Evolutionary conservation across 1,284 basidiomycete species (phyloP), one percentile per base, ranked within the genome.

Genomic region (Marasmius tenuissimus): DNA sequence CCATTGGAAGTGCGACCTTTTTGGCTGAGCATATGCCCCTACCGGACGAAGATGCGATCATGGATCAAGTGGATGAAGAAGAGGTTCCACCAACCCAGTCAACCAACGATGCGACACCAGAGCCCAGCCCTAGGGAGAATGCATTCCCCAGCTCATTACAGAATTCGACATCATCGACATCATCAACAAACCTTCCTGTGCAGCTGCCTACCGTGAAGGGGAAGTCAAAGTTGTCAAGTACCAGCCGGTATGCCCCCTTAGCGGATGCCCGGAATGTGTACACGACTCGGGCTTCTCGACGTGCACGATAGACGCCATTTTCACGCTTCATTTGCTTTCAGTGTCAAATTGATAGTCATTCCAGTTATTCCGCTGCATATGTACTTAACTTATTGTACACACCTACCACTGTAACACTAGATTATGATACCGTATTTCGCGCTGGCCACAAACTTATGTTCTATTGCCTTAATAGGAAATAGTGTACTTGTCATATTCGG

Each of bases 1-100:
- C 69, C 1, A 69, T 70, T 8, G 71, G 68, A 10, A 73, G 73
- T 60, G 78, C 76, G 58, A 74, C 73, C 1, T 75, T 75, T 67
- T 60, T 75, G 22, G 73, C 74, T 10, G 69, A 74, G 50, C 67
- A 72, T 59, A 67, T 70, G 9, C 68, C 70, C 45, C 64, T 75
- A n/a, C 72, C 75, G 9, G 73, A 75, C 12, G 72, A 70, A 35
- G 66, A 64, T 27, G 66, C 63, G 10, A 69, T 67, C 39, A 50
- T 55, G 33, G 67, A 64, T 12, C 67, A 59, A 11, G 68, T 68
- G n/a, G 57, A 63, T 33, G 64, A 62, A 12, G 68, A 69, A 39
- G 27, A n/a, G n/a, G n/a, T n/a, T 42, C 40, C 40, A 2, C 39
- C 52, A 37, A 33, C 59, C 9, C 34, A 39, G 14, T 11, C 34